Conservation (phyloP, 768 basidiomycete genomes). For the Amanita rubescens region DNA sequence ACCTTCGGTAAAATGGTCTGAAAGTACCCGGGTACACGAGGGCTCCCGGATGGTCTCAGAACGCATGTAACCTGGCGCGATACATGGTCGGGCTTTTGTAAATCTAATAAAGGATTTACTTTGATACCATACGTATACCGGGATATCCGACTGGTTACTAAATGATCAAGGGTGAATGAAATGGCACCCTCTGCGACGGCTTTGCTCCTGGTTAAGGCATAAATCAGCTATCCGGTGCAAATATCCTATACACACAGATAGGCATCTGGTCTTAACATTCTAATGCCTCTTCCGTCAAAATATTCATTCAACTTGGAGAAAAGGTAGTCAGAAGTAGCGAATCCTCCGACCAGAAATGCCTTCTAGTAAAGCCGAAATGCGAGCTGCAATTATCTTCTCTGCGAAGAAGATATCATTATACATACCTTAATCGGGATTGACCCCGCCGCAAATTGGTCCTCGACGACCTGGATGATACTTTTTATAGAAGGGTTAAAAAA, state of each 20-base stretch:
- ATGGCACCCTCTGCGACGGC: slow-evolving; percentile 20
- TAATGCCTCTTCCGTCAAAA: slow-evolving; percentile 26
- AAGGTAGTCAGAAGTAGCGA: slow-evolving; percentile 43
- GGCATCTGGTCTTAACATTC: slow-evolving; percentile 34
- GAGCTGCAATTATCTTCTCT: no score
- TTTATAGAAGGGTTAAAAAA: slow-evolving; percentile 6
- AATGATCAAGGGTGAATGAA: slow-evolving; percentile 17
- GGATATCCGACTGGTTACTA: slow-evolving; percentile 13
- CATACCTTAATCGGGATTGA: slow-evolving; percentile 1
- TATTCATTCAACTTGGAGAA: slow-evolving; percentile 31
- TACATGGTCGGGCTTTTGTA: slow-evolving; percentile 1
- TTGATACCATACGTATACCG: slow-evolving; percentile 12
- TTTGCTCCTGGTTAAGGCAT: slow-evolving; percentile 15
- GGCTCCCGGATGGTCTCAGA: background rate
- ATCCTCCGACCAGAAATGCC: slow-evolving; percentile 46
- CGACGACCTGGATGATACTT: background rate
- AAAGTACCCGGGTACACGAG: slow-evolving; percentile 7
- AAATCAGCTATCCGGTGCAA: background rate
- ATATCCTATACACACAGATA: slow-evolving; percentile 30
- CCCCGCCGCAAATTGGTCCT: background rate
- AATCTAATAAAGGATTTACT: slow-evolving; percentile 7
- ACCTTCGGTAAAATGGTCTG: slow-evolving; percentile 10
- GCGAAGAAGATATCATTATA: background rate
- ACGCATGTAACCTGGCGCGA: background rate
- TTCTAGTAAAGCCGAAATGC: slow-evolving; percentile 7